Percentiles rank a stretch among this genome's conserved stretches.
phyloP scores from a whole-genome alignment of 1,284 basidiomycete genomes.

The Ustilago cynodontis region DNA sequence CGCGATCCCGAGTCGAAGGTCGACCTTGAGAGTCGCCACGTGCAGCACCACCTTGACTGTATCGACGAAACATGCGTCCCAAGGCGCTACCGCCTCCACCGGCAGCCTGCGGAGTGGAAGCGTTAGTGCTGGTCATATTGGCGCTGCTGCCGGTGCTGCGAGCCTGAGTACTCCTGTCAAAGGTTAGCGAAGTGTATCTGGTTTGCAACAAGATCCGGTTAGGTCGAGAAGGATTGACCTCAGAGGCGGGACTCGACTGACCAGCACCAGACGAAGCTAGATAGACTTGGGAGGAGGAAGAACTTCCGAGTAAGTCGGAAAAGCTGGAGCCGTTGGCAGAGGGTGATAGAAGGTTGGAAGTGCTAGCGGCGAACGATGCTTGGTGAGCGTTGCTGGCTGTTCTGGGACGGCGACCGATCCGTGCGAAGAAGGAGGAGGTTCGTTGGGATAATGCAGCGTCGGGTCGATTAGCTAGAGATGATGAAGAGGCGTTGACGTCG shows the following conservation, averaged over 20 bases:
- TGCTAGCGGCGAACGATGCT: conserved; percentile 39
- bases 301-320: conserved; percentile 34
- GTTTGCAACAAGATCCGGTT: conserved; percentile 16
- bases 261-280: conserved; percentile 13
- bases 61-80: conserved; percentile 62
- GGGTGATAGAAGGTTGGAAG: conserved; percentile 34
- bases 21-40: conserved; percentile 23
- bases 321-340: conserved; percentile 16
- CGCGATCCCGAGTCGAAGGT: conserved; percentile 23
- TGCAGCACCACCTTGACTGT: conserved; percentile 49
- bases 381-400: conserved; percentile 27
- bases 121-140: conserved; percentile 31
- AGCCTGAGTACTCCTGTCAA: not conserved
- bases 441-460: conserved; percentile 18
- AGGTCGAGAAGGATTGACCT: conserved; percentile 12
- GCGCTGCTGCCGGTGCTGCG: not conserved
- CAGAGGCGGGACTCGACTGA: not conserved
- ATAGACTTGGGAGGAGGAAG: conserved; percentile 37
- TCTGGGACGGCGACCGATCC: conserved; percentile 31
- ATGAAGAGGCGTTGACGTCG: conserved; percentile 12
- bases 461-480: conserved; percentile 4
- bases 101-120: not conserved
- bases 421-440: conserved; percentile 17
- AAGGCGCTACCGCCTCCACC: conserved; percentile 45
- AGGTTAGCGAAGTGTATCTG: conserved; percentile 14